A percentile compares a stretch with the other conserved stretches of the same genome.
phyloP scores from a whole-genome alignment of 768 basidiomycete genomes.

The Lyophyllum atratum region DNA sequence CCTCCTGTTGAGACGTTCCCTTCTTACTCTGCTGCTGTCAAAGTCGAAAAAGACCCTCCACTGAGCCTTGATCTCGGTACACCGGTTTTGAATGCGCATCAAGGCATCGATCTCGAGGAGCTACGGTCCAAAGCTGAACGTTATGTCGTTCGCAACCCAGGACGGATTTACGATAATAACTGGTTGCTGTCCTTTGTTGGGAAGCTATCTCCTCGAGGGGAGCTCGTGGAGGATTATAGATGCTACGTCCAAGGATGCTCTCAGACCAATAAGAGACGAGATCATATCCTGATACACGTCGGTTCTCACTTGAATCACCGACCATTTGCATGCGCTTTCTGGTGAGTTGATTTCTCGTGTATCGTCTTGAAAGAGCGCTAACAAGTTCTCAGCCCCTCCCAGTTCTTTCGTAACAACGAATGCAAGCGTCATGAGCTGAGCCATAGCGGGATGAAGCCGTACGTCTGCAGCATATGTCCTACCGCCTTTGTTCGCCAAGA shows the following conservation, averaged over 20 bases:
- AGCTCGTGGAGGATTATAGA: constrained; percentile 59
- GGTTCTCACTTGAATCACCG: constrained; percentile 72
- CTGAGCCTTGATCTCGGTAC: constrained; percentile 39
- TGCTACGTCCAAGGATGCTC: constrained; percentile 69
- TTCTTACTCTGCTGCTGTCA: neutral
- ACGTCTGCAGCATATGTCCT: constrained; percentile 56
- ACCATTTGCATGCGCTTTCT: constrained; percentile 63
- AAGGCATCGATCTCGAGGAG: constrained; percentile 55
- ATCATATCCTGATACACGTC: constrained; percentile 75
- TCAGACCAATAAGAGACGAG: constrained; percentile 70
- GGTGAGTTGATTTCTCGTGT: constrained; percentile 44
- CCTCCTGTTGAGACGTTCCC: neutral
- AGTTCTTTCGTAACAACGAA: constrained; percentile 76
- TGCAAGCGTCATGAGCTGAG: constrained; percentile 75
- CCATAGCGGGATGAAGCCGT: constrained; percentile 62
- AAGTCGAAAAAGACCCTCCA: constrained; percentile 1
- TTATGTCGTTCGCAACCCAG: constrained; percentile 55
- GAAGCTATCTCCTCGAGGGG: constrained; percentile 58
- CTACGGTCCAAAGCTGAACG: constrained; percentile 56
- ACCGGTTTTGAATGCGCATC: constrained; percentile 65
- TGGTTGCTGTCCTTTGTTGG: constrained; percentile 74
- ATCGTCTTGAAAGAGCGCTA: neutral
- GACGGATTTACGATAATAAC: constrained; percentile 58
- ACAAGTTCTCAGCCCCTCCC: constrained; percentile 45
- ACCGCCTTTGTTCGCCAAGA: constrained; percentile 68